Evolutionary conservation across 805 yeast species (phyloP), one percentile per base, ranked within the genome.

Genomic region (Kodamaea hsintzibuensis): DNA sequence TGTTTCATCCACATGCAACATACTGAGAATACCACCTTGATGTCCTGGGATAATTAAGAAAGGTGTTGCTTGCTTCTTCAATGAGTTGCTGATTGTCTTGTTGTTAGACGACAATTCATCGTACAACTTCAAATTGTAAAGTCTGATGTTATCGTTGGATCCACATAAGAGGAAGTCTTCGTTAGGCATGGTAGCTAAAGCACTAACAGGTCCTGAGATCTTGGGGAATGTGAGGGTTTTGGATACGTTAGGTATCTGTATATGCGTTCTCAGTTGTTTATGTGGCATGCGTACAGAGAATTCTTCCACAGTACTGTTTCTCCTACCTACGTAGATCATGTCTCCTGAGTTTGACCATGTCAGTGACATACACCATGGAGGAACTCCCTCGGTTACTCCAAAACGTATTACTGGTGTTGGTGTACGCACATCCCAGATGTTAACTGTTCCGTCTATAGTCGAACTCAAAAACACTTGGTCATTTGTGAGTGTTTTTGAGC

Each of bases 11-110:
- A 92, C 86, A 52, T 82, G 77, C 57, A 95, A 73, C 50, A 84
- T 83, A 47, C 96, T 88, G 35, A 95, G 74, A 2, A 84, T 82
- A 25, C 98, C 97, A 48, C 99, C 98, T 64, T 90, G 97, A 68
- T 95, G 98, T 0, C 99, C 98, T 0, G 99, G 97, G 9, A 95
- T 81, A 61, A 96, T 92, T 67, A 86, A 79, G 65, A 93, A 95
- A 14, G 98, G 98, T 7, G 87, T 78, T 25, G 78, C 80, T 43
- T 72, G 71, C 53, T 62, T 72, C 56, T 68, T 72, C 65, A 78
- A 51, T 57, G 69, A 55, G 17, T 17, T 18, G 13, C 38, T 17
- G 7, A 33, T 37, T 13, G 58, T 47, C 40, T 40, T 40, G 50
- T 53, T 53, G 47, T 63, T 55, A 50, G 57, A 42, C 25, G 67